These are phyloP conservation scores for Aspergillus niger DNA, from an alignment of 2,329 filamentous ascomycete species.

Conservation along the genomic window DNA sequence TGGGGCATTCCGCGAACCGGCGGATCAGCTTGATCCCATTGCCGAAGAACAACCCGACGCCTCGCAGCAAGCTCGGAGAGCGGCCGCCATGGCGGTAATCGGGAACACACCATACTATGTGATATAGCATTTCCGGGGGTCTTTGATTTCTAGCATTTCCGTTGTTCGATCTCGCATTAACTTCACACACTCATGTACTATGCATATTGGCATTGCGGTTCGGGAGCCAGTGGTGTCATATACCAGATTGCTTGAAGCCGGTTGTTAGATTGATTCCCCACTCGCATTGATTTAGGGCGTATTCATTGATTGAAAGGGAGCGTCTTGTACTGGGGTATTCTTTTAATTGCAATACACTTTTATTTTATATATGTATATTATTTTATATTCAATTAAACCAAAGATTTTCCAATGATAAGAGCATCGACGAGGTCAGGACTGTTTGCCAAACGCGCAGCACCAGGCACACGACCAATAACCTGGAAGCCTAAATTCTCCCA, in stretches of 20 bases:
- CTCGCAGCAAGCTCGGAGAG: constrained; percentile 30
- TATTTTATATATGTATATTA: neutral
- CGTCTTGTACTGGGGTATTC: neutral
- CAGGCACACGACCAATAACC: constrained; percentile 41
- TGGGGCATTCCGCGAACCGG: constrained; percentile 42
- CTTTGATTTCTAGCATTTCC: constrained; percentile 13
- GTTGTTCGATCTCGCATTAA: constrained; percentile 17
- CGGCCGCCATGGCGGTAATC: constrained; percentile 41
- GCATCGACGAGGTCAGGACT: constrained; percentile 43
- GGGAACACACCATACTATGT: constrained; percentile 4
- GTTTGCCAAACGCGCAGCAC: constrained; percentile 38
- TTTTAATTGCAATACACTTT: neutral
- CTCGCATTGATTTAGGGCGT: constrained; percentile 18
- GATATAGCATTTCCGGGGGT: constrained; percentile 22
- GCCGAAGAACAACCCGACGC: constrained; percentile 36
- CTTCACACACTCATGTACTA: constrained; percentile 6
- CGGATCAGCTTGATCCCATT: constrained; percentile 46
- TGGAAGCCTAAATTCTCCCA: constrained; percentile 43
- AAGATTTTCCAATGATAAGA: constrained; percentile 39
- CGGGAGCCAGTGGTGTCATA: constrained; percentile 18
- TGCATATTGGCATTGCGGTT: constrained; percentile 15
- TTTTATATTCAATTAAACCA: constrained; percentile 19
- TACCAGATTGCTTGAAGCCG: constrained; percentile 19
- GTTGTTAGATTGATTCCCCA: constrained; percentile 24
- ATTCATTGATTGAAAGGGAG: neutral